These are phyloP conservation scores for Didymella segeticola DNA, from an alignment of 2,329 filamentous ascomycete species.

Conservation along the genomic window DNA sequence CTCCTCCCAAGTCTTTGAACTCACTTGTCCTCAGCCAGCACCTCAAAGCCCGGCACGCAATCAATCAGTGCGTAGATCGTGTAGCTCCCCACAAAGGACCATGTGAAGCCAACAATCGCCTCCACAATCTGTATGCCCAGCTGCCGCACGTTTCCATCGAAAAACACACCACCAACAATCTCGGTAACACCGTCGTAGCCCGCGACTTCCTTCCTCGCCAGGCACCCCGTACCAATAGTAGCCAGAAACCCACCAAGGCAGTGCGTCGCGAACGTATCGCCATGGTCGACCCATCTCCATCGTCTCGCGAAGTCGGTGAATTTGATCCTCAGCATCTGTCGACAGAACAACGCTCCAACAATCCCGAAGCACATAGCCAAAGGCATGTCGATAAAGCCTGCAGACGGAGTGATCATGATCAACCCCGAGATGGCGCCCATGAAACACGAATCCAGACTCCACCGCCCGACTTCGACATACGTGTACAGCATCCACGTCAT, in stretches of 20 bases:
- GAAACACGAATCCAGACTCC: constrained; percentile 59
- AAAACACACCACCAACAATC: constrained; percentile 59
- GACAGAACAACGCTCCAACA: constrained; percentile 55
- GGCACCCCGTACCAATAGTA: constrained; percentile 59
- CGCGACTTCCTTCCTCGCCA: constrained; percentile 59
- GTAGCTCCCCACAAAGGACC: constrained; percentile 59
- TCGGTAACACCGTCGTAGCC: constrained; percentile 60
- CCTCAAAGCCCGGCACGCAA: constrained; percentile 60
- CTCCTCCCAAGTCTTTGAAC: constrained; percentile 27
- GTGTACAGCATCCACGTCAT: constrained; percentile 57
- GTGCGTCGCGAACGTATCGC: constrained; percentile 63
- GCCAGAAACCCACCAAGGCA: constrained; percentile 60
- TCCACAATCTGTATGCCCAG: constrained; percentile 60
- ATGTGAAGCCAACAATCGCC: constrained; percentile 58
- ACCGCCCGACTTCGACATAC: constrained; percentile 52
- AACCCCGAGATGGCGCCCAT: constrained; percentile 61
- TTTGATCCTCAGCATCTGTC: constrained; percentile 62
- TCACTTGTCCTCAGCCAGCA: constrained; percentile 61
- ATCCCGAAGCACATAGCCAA: constrained; percentile 59
- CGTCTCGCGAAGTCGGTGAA: constrained; percentile 57
- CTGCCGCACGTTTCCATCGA: constrained; percentile 60
- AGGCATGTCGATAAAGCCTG: constrained; percentile 58
- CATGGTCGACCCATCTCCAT: constrained; percentile 62
- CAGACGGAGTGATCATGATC: constrained; percentile 61
- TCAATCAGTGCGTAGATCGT: constrained; percentile 59